Evolutionary conservation across 192 early-diverging fungal genomes (phyloP).

Genomic region (Backusella westeae): DNA sequence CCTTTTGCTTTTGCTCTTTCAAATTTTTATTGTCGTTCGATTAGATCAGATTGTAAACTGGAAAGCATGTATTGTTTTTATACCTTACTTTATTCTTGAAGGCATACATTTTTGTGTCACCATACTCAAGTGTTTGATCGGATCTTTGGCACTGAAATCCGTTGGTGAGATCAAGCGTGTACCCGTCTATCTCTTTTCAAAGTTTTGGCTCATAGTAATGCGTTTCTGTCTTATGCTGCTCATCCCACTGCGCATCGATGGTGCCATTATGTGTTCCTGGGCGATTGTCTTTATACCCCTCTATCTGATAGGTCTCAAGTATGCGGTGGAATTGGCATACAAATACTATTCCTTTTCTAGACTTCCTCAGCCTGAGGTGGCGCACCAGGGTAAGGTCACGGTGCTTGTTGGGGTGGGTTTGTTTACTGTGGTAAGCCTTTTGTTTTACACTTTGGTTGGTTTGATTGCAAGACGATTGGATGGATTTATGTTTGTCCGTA

Average conservation of each 20-base stretch:
- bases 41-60: slow-evolving; percentile 64
- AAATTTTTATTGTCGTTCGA: slow-evolving; percentile 70
- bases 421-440: slow-evolving; percentile 45
- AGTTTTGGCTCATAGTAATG: slow-evolving; percentile 64
- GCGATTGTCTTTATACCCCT: slow-evolving; percentile 65
- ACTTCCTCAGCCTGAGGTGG: slow-evolving; percentile 44
- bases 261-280: slow-evolving; percentile 57
- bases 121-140: not conserved
- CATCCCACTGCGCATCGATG: slow-evolving; percentile 62
- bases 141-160: not conserved
- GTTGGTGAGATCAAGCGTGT: slow-evolving; percentile 9
- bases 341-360: slow-evolving; percentile 33
- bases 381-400: slow-evolving; percentile 45
- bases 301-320: slow-evolving; percentile 62
- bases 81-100: slow-evolving; percentile 86
- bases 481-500: slow-evolving; percentile 40
- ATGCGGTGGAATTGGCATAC: slow-evolving; percentile 46
- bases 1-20: slow-evolving; percentile 65
- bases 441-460: slow-evolving; percentile 54
- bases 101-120: slow-evolving; percentile 55
- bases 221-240: slow-evolving; percentile 68
- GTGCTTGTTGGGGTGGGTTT: slow-evolving; percentile 41
- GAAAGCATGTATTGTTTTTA: slow-evolving; percentile 67
- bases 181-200: slow-evolving; percentile 39
- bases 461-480: slow-evolving; percentile 51